phyloP scores from a whole-genome alignment of 257 asterid species.

The Osmanthus fragrans region DNA sequence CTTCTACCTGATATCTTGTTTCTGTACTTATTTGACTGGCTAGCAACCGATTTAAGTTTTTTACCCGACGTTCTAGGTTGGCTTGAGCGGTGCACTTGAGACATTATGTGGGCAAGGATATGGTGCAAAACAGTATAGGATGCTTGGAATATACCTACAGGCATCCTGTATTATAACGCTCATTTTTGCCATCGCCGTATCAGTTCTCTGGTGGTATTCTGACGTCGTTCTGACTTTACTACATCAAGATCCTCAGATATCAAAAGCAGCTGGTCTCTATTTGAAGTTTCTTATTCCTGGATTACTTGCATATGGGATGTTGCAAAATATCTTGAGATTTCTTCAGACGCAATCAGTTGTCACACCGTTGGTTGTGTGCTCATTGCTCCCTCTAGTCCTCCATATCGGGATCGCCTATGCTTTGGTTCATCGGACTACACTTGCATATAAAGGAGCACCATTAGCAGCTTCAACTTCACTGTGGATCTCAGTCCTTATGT shows the following conservation, averaged over 20 bases:
- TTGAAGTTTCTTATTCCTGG: constrained; percentile 67
- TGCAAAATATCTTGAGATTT: constrained; percentile 67
- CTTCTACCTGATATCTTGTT: background rate
- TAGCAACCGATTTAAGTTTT: background rate
- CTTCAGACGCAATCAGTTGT: constrained; percentile 68
- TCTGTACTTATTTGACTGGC: background rate
- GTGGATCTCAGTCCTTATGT: constrained; percentile 57
- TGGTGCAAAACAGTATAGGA: constrained; percentile 58
- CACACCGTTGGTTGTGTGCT: constrained; percentile 53
- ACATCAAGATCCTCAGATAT: constrained; percentile 61
- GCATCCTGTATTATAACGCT: constrained; percentile 62
- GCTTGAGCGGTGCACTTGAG: constrained; percentile 87
- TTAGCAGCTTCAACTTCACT: constrained; percentile 61
- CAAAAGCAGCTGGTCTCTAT: constrained; percentile 56
- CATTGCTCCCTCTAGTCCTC: constrained; percentile 44
- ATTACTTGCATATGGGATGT: constrained; percentile 58
- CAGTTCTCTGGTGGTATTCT: constrained; percentile 67
- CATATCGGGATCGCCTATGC: constrained; percentile 58
- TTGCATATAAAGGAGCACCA: constrained; percentile 59
- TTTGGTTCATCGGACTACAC: constrained; percentile 45
- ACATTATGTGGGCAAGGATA: constrained; percentile 85
- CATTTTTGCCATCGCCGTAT: constrained; percentile 32
- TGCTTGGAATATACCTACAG: constrained; percentile 68
- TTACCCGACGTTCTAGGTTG: constrained; percentile 41
- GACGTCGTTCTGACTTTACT: constrained; percentile 41